Evolutionary conservation across 2,329 filamentous ascomycete species (phyloP), one percentile per base, ranked within the genome.

Genomic region (Diaporthe citri): DNA sequence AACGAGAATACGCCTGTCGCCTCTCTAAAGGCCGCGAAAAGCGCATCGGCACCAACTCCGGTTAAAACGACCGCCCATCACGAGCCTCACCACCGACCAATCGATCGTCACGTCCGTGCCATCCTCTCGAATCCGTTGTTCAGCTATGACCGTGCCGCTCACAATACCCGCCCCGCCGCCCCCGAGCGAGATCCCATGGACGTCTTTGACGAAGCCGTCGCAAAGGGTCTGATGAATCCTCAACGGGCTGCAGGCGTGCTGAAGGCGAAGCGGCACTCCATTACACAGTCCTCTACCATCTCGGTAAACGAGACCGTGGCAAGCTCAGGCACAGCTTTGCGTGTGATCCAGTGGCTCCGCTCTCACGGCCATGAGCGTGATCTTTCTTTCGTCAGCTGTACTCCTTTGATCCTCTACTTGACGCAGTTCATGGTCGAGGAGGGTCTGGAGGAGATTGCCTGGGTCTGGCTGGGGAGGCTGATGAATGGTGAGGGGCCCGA

Each of bases 71-170:
- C 77, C 60, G 51, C 76, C 76, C 31, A 72, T 31, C 15, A 64
- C 62, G 52, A 77, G 17, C 22, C 76, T 36, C 79, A 78, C 48
- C 79, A 82, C 67, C 84, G 81, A 8, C 85, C 86, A 7, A 87
- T 82, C 77, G 89, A 86, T 75, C 85, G 84, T 22, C 90, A 91
- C 81, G 80, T 91, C n/a, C 87, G 86, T 74, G 85, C 88, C 46
- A 89, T 92, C 72, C 86, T 92, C 20, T 85, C 87, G 67, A 91
- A 91, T 75, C 90, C 90, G 0, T 82, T 91, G 25, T 91, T 92
- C 81, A 82, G 82, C 71, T 80, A 83, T 60, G 76, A 80, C 71
- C 82, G 82, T 77, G 82, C 83, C 72, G 78, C 80, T 39, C 80
- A 80, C 34, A 64, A 28, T 76, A 48, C 62, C 71, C 36, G 36